Evolutionary conservation across 2,329 filamentous ascomycete genomes (phyloP).

Genomic region (Trichoderma guizhouense): DNA sequence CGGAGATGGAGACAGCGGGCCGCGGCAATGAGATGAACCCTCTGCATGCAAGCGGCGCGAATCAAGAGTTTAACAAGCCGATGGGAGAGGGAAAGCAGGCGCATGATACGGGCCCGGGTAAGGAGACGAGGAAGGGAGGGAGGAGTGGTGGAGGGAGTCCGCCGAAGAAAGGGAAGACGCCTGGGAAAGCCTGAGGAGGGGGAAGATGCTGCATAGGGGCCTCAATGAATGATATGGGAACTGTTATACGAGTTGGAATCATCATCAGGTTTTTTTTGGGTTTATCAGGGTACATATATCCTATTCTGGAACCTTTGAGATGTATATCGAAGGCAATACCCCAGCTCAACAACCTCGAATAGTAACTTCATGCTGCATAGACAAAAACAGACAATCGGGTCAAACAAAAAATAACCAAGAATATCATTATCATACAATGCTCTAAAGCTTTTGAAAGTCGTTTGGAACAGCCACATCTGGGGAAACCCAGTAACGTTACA

Average conservation of each 20-base stretch:
- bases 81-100: slow-evolving; percentile 35
- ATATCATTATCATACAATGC: not conserved
- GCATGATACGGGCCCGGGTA: slow-evolving; percentile 32
- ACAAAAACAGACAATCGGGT: not conserved
- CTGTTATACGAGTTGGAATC: not conserved
- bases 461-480: not conserved
- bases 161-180: slow-evolving; percentile 30
- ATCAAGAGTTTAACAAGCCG: slow-evolving; percentile 42
- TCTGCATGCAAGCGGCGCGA: slow-evolving; percentile 44
- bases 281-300: not conserved
- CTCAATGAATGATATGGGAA: not conserved
- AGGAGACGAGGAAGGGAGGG: slow-evolving; percentile 36
- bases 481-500: slow-evolving; percentile 10
- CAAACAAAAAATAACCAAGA: not conserved
- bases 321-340: not conserved
- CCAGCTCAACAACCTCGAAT: not conserved
- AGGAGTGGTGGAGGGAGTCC: slow-evolving; percentile 31
- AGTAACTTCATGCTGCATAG: not conserved
- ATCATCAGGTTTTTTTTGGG: not conserved
- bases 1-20: slow-evolving; percentile 45
- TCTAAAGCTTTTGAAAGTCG: not conserved
- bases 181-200: not conserved
- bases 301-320: not conserved
- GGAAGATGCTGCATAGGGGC: not conserved
- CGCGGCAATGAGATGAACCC: slow-evolving; percentile 32